phyloP scores from a whole-genome alignment of 805 yeast species.

The Kluyveromyces siamensis region DNA sequence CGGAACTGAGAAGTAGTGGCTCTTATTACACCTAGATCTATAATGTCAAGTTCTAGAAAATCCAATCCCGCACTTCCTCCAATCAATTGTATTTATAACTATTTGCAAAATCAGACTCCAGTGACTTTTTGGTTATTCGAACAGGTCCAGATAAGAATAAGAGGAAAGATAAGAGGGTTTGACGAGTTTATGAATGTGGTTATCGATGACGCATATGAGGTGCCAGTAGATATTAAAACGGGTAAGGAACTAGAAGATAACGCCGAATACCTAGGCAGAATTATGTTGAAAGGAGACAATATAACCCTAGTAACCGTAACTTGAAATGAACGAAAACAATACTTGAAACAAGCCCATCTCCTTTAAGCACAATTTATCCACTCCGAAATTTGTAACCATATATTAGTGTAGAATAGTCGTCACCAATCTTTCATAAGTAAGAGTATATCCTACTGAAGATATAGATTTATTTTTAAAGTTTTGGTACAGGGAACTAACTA shows the following conservation, averaged over 20 bases:
- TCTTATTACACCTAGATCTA: neutral
- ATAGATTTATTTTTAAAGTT: too few relatives aligned
- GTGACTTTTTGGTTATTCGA: slow-evolving; percentile 89
- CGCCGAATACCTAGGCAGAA: slow-evolving; percentile 52
- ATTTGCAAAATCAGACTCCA: slow-evolving; percentile 67
- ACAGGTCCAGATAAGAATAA: slow-evolving; percentile 65
- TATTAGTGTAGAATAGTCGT: neutral
- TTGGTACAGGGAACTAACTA: neutral
- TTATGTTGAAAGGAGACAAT: slow-evolving; percentile 88
- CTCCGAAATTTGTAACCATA: slow-evolving; percentile 1
- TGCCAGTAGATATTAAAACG: slow-evolving; percentile 41
- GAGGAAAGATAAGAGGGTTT: slow-evolving; percentile 83
- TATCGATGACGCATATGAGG: slow-evolving; percentile 53
- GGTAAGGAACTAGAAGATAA: slow-evolving; percentile 18
- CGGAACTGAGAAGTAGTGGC: neutral
- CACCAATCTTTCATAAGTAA: neutral
- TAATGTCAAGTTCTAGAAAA: slow-evolving; percentile 4
- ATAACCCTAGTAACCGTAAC: slow-evolving; percentile 58
- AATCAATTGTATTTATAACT: slow-evolving; percentile 80
- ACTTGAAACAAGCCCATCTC: neutral
- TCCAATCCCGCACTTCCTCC: slow-evolving; percentile 62
- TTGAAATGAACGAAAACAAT: slow-evolving; percentile 1
- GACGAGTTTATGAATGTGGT: slow-evolving; percentile 95
- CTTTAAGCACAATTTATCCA: slow-evolving; percentile 7
- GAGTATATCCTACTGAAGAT: neutral